A percentile compares a stretch with the other conserved stretches of the same genome.
These are phyloP conservation scores for Potentilla sterilis DNA, from an alignment of 306 rosid species.

Conservation along the genomic window DNA sequence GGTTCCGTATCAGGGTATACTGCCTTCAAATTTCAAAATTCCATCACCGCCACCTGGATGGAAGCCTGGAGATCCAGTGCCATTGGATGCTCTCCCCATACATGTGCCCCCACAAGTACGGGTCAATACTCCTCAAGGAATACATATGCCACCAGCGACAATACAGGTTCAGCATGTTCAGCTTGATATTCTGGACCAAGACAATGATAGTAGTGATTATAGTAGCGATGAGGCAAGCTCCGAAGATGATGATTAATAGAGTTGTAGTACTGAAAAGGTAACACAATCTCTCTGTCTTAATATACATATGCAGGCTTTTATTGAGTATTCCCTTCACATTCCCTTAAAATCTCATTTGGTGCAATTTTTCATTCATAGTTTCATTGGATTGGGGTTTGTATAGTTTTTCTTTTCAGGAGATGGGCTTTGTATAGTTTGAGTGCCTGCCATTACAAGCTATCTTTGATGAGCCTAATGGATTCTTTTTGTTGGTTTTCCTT, in stretches of 20 bases:
- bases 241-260: conserved; percentile 63
- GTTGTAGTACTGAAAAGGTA: background rate
- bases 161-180: conserved; percentile 91
- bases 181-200: conserved; percentile 82
- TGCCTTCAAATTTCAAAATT: conserved; percentile 68
- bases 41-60: conserved; percentile 96
- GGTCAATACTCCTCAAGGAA: conserved; percentile 39
- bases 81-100: conserved; percentile 54
- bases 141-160: conserved; percentile 59
- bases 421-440: background rate
- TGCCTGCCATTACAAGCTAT: background rate
- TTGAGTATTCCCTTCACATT: background rate
- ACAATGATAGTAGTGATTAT: conserved; percentile 81
- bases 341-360: background rate
- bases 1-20: conserved; percentile 58
- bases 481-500: background rate
- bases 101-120: conserved; percentile 51
- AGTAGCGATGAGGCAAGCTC: conserved; percentile 83
- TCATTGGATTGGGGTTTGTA: background rate
- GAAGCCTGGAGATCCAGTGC: conserved; percentile 95
- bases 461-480: background rate
- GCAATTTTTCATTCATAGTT: background rate
- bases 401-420: background rate
- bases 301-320: background rate
- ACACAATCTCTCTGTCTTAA: background rate